Percentiles rank a stretch among this genome's conserved stretches.
These are phyloP conservation scores for Akebia trifoliata DNA, from an alignment of 164 flowering plant genomes.

Conservation along the genomic window DNA sequence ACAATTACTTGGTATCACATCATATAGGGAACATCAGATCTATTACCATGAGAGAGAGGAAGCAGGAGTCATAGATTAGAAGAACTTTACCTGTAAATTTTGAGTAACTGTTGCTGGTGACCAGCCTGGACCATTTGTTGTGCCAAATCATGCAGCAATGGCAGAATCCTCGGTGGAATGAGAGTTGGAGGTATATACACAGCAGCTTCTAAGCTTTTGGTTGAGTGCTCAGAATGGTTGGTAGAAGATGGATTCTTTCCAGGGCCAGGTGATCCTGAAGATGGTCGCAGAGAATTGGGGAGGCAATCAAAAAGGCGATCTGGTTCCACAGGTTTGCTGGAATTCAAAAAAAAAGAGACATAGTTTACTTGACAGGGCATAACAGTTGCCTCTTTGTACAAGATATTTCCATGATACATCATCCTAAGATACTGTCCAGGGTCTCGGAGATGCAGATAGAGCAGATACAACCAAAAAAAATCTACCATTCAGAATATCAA, in stretches of 20 bases:
- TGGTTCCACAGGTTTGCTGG: conserved; percentile 93
- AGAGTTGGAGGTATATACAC: conserved; percentile 69
- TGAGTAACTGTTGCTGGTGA: conserved; percentile 56
- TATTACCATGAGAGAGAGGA: too few species aligned
- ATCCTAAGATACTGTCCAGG: too few species aligned
- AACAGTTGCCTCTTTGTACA: too few species aligned
- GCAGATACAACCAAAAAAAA: too few species aligned
- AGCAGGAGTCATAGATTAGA: too few species aligned
- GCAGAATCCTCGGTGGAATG: conserved; percentile 78
- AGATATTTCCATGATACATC: too few species aligned
- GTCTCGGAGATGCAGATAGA: too few species aligned
- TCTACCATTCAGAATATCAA: too few species aligned
- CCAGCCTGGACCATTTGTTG: conserved; percentile 79
- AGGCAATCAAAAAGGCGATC: conserved; percentile 87
- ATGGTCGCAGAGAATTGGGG: conserved; percentile 63
- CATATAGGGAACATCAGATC: too few species aligned
- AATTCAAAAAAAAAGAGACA: conserved; percentile 3
- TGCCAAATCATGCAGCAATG: conserved; percentile 74
- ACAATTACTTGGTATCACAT: too few species aligned
- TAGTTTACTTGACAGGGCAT: too few species aligned
- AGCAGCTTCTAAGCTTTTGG: conserved; percentile 37
- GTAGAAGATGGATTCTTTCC: conserved; percentile 25
- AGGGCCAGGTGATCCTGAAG: conserved; percentile 58
- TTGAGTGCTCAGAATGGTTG: conserved; percentile 35
- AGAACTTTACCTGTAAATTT: conserved; percentile 67